Percentiles rank a stretch among this genome's conserved stretches.
Conservation (phyloP, 2,329 filamentous ascomycete species). For the Colletotrichum salicis region DNA sequence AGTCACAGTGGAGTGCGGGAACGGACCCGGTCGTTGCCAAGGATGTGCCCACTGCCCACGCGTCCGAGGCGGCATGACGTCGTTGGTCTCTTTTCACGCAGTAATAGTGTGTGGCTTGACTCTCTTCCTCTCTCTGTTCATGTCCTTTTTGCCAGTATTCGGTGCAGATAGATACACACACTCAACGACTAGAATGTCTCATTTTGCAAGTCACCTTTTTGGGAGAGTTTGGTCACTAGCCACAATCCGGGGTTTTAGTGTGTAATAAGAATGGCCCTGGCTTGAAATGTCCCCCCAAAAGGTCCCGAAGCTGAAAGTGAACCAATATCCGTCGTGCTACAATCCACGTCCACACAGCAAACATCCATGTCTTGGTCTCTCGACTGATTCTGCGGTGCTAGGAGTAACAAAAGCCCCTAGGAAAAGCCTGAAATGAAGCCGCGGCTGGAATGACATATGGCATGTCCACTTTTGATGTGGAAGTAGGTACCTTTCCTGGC, state of each 20-base stretch:
- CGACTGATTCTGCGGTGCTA: not conserved
- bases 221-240: slow-evolving; percentile 13
- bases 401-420: not conserved
- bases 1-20: slow-evolving; percentile 11
- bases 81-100: not conserved
- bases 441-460: slow-evolving; percentile 23
- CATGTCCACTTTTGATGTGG: slow-evolving; percentile 4
- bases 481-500: too few species aligned
- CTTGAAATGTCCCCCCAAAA: not conserved
- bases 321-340: not conserved
- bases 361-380: not conserved
- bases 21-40: slow-evolving; percentile 17
- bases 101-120: not conserved
- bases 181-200: too few species aligned
- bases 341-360: not conserved
- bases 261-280: slow-evolving; percentile 5
- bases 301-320: slow-evolving; percentile 1
- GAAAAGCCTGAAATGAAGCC: not conserved
- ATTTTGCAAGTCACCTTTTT: too few species aligned
- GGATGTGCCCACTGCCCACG: slow-evolving; percentile 12
- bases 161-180: not conserved
- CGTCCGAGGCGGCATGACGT: slow-evolving; percentile 34
- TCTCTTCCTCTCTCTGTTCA: not conserved
- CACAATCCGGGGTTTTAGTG: slow-evolving; percentile 30
- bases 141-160: not conserved